Evolutionary conservation across 345 rosid species (phyloP).

Genomic region (Xanthoceras sorbifolium): DNA sequence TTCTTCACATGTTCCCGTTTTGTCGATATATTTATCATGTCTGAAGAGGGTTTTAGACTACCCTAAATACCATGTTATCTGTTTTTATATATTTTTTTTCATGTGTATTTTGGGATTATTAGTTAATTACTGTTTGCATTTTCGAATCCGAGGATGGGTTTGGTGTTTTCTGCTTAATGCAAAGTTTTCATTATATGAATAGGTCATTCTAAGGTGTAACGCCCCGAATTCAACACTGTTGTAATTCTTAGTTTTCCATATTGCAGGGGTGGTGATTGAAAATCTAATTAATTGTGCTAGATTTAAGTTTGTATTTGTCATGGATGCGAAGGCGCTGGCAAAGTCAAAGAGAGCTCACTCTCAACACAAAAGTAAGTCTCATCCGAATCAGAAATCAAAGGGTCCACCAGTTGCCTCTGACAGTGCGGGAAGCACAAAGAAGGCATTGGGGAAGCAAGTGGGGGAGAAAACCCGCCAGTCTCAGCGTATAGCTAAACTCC

Average conservation of each 20-base stretch:
- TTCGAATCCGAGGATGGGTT: too few relatives aligned
- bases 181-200: background rate
- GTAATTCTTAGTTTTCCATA: background rate
- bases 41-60: background rate
- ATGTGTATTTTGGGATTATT: too few relatives aligned
- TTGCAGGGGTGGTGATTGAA: slow-evolving; percentile 1
- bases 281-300: background rate
- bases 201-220: too few relatives aligned
- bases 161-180: background rate
- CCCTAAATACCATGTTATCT: background rate
- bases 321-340: slow-evolving; percentile 81
- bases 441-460: slow-evolving; percentile 41
- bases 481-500: slow-evolving; percentile 43
- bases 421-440: slow-evolving; percentile 29
- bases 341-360: slow-evolving; percentile 91
- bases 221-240: too few relatives aligned
- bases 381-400: slow-evolving; percentile 49
- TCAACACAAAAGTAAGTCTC: slow-evolving; percentile 56
- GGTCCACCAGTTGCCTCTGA: slow-evolving; percentile 17
- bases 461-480: slow-evolving; percentile 37
- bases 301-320: slow-evolving; percentile 11
- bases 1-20: background rate
- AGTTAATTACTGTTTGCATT: too few relatives aligned
- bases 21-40: background rate
- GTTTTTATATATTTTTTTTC: background rate